Percentiles rank a stretch among this genome's conserved stretches.
Conservation (phyloP, 345 rosid genomes). For the Salix koriyanagi region DNA sequence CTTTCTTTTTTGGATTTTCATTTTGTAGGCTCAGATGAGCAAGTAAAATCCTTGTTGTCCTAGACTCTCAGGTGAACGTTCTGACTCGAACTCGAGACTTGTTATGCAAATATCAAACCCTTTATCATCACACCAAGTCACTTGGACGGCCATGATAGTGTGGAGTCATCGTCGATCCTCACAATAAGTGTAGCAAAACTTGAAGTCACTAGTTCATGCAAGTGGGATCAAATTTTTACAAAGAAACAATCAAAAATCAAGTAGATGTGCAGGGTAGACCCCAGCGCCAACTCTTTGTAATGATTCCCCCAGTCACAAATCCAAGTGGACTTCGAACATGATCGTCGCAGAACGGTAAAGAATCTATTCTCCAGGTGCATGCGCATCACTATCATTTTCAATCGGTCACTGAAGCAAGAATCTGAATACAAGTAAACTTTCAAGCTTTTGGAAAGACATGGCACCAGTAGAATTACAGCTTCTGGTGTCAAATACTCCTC, state of each 20-base stretch:
- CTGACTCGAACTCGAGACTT: too few species aligned
- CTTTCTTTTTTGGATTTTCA: too few species aligned
- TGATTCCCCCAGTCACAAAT: neutral
- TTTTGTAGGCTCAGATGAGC: too few species aligned
- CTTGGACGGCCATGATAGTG: neutral
- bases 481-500: neutral
- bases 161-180: neutral
- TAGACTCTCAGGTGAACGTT: accelerated
- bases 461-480: neutral
- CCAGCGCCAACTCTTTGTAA: neutral
- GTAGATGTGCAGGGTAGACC: neutral
- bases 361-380: neutral
- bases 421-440: neutral
- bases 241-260: neutral
- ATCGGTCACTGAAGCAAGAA: neutral
- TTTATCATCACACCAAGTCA: too few species aligned
- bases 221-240: neutral
- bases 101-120: too few species aligned
- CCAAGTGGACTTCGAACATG: neutral
- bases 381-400: neutral
- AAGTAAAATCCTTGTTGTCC: accelerated
- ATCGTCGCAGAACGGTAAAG: neutral
- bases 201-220: neutral
- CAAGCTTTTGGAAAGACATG: neutral
- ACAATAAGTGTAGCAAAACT: neutral